phyloP scores from a whole-genome alignment of 2,329 filamentous ascomycete species.

The Fusarium hostae region DNA sequence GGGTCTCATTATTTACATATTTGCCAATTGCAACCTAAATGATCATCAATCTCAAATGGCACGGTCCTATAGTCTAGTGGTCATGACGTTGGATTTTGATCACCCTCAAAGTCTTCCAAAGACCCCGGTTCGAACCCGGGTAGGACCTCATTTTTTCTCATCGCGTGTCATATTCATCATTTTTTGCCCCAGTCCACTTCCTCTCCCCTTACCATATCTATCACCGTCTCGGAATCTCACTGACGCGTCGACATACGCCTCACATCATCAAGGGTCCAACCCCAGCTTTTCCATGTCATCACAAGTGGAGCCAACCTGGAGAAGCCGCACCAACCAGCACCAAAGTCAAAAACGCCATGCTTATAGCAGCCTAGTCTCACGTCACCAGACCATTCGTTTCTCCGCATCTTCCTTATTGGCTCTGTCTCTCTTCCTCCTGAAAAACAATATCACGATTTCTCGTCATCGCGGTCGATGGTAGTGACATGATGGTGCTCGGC shows the following conservation, averaged over 20 bases:
- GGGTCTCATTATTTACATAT: fast-evolving
- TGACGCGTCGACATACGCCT: background rate
- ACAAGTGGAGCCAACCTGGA: background rate
- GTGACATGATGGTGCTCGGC: slow-evolving; percentile 68
- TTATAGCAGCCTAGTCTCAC: background rate
- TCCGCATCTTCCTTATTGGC: slow-evolving; percentile 1
- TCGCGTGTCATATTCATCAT: too few species aligned
- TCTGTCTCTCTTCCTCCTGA: background rate
- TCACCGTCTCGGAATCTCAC: background rate
- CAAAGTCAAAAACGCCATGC: background rate
- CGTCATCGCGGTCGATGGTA: background rate
- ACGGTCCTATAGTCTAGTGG: slow-evolving; percentile 30
- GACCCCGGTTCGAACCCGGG: slow-evolving; percentile 31
- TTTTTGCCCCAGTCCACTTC: background rate
- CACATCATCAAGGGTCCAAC: background rate
- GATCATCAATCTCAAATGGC: background rate
- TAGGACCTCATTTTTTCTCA: slow-evolving; percentile 19
- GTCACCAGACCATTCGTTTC: background rate
- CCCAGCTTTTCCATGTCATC: background rate
- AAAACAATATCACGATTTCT: background rate
- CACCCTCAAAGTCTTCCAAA: slow-evolving; percentile 11
- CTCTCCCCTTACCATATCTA: background rate
- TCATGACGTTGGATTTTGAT: slow-evolving; percentile 32
- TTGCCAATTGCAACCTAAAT: fast-evolving
- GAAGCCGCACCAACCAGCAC: background rate